These are phyloP conservation scores for Diaporthe australafricana DNA, from an alignment of 2,329 filamentous ascomycete species.

Conservation along the genomic window DNA sequence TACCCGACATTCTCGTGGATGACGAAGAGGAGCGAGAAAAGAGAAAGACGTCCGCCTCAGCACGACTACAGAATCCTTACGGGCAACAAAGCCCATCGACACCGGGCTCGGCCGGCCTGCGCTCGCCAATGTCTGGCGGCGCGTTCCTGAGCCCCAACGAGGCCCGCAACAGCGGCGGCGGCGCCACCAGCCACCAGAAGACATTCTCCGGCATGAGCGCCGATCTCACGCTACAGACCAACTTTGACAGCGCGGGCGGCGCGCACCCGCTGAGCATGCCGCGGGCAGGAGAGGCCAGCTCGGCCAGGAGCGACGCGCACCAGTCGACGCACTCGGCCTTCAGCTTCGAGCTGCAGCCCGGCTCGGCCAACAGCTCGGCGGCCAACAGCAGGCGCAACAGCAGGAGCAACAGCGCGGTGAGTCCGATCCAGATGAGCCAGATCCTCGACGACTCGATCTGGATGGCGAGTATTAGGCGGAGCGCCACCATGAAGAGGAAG, in stretches of 20 bases:
- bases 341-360: conserved; percentile 68
- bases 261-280: conserved; percentile 67
- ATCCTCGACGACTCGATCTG: conserved; percentile 91
- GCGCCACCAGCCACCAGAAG: conserved; percentile 49
- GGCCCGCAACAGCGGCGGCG: conserved; percentile 45
- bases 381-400: conserved; percentile 56
- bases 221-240: conserved; percentile 57
- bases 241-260: conserved; percentile 42
- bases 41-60: conserved; percentile 34
- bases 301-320: conserved; percentile 47
- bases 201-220: conserved; percentile 56
- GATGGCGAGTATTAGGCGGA: conserved; percentile 91
- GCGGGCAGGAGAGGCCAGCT: conserved; percentile 53
- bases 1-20: conserved; percentile 92
- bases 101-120: conserved; percentile 40
- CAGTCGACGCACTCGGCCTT: conserved; percentile 64
- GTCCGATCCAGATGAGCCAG: conserved; percentile 81
- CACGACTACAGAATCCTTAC: conserved; percentile 32
- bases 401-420: conserved; percentile 76
- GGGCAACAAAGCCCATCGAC: conserved; percentile 38
- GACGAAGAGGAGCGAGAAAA: conserved; percentile 69
- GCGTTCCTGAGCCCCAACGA: conserved; percentile 52
- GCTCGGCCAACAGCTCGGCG: conserved; percentile 42
- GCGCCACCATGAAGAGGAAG: conserved; percentile 72
- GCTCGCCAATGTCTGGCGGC: conserved; percentile 37